These are phyloP conservation scores for Ceratocystis lukuohia DNA, from an alignment of 2,329 filamentous ascomycete genomes.

Conservation along the genomic window DNA sequence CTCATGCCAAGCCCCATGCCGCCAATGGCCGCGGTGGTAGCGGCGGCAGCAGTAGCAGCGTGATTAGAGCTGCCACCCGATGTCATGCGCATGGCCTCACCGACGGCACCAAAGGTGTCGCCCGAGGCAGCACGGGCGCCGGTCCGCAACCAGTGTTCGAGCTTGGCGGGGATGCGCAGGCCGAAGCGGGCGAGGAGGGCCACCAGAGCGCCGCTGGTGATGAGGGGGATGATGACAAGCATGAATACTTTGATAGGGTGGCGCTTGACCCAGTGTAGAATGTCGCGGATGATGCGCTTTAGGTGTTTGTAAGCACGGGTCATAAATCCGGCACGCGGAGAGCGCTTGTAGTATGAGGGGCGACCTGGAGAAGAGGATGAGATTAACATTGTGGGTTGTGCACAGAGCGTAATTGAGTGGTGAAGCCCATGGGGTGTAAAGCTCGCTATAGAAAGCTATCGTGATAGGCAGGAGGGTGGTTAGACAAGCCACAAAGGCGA, in stretches of 20 bases:
- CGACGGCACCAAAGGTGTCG: constrained; percentile 36
- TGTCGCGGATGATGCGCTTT: constrained; percentile 64
- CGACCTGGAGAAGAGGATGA: constrained; percentile 28
- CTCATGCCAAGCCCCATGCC: background rate
- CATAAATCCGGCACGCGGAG: constrained; percentile 68
- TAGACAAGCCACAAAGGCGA: background rate
- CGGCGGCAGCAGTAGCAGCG: constrained; percentile 21
- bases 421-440: background rate
- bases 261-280: constrained; percentile 65
- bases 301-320: constrained; percentile 60
- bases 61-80: constrained; percentile 26
- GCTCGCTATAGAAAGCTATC: background rate
- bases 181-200: constrained; percentile 69
- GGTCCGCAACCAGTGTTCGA: constrained; percentile 46
- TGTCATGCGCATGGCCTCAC: constrained; percentile 42
- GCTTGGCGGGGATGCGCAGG: constrained; percentile 53
- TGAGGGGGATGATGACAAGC: constrained; percentile 72
- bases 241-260: constrained; percentile 81
- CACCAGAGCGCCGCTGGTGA: constrained; percentile 70
- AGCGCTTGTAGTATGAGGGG: constrained; percentile 62
- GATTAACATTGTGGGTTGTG: constrained; percentile 11
- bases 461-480: background rate
- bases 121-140: constrained; percentile 38
- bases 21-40: background rate
- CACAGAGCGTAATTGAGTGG: background rate